Conservation (phyloP, 306 rosid genomes). For the Cucumis melo region DNA sequence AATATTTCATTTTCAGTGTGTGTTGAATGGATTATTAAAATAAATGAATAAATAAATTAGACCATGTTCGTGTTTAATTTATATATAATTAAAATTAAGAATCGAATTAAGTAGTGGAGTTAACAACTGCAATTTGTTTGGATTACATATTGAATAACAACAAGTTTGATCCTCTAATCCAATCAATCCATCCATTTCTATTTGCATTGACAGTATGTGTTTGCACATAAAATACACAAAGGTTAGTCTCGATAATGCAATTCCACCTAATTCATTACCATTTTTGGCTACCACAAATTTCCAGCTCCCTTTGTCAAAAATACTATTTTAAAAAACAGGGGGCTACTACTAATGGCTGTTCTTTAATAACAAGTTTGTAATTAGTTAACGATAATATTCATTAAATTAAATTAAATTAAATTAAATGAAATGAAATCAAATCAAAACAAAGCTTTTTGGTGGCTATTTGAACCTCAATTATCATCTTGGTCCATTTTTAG, state of each 20-base stretch:
- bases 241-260: neutral
- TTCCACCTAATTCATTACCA: neutral
- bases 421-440: too few species aligned
- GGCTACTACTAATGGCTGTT: neutral
- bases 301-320: neutral
- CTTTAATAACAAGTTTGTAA: neutral
- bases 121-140: neutral
- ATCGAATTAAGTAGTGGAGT: neutral
- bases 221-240: neutral
- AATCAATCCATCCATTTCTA: neutral
- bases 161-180: neutral
- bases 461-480: neutral
- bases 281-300: neutral
- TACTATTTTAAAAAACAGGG: neutral
- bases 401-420: too few species aligned
- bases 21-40: neutral
- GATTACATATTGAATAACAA: neutral
- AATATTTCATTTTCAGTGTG: neutral
- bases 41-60: neutral
- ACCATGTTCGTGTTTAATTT: neutral
- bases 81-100: too few species aligned
- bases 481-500: neutral
- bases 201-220: neutral
- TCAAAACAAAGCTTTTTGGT: neutral
- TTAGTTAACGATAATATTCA: too few species aligned